Evolutionary conservation across 2,329 filamentous ascomycete species (phyloP).

Genomic region (Biscogniauxia marginata): DNA sequence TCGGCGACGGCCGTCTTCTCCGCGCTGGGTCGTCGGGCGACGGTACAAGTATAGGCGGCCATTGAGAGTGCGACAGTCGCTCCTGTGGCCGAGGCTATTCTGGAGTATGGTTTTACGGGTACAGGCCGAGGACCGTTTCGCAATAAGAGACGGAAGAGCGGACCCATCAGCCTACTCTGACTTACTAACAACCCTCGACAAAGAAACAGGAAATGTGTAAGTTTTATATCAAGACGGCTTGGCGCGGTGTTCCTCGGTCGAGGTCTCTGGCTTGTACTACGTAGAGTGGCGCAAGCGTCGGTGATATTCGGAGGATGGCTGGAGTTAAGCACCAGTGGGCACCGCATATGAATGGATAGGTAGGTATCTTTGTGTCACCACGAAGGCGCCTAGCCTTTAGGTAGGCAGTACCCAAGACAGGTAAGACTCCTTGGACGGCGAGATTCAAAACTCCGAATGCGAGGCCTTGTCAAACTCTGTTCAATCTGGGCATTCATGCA

Average conservation of each 20-base stretch:
- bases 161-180: background rate
- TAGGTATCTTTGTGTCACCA: too few relatives aligned
- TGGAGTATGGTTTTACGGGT: slow-evolving; percentile 7
- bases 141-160: background rate
- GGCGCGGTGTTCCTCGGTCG: too few relatives aligned
- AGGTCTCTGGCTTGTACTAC: too few relatives aligned
- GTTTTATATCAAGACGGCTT: background rate
- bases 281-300: background rate
- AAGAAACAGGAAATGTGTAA: background rate
- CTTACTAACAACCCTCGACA: background rate
- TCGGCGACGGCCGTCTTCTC: slow-evolving; percentile 41
- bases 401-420: background rate
- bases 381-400: too few relatives aligned
- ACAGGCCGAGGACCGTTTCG: background rate
- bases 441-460: background rate
- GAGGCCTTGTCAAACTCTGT: too few relatives aligned
- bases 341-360: too few relatives aligned
- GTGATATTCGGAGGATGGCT: background rate
- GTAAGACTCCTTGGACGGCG: background rate
- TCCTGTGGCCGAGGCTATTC: slow-evolving; percentile 19
- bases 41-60: slow-evolving; percentile 25
- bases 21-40: slow-evolving; percentile 29
- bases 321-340: background rate
- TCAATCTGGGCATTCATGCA: too few relatives aligned
- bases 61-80: slow-evolving; percentile 21